Conservation (phyloP, 768 basidiomycete species). For the Mycena kentingensis region DNA sequence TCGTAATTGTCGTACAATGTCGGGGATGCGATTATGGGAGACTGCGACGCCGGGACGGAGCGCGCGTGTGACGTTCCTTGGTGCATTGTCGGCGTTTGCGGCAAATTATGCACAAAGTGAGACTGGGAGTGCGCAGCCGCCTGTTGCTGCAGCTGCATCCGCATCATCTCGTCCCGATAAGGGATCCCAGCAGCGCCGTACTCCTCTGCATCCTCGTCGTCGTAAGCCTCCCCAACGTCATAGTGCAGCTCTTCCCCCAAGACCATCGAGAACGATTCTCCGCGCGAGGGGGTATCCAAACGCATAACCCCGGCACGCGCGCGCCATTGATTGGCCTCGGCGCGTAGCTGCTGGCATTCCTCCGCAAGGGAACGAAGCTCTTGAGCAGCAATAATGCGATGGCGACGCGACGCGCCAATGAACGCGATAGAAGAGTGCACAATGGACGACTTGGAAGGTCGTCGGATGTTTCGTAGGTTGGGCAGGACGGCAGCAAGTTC, state of each 20-base stretch:
- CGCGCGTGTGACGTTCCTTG: too few relatives aligned
- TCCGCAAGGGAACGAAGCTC: constrained; percentile 60
- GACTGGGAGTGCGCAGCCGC: constrained; percentile 8
- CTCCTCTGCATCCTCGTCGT: constrained; percentile 22
- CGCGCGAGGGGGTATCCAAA: constrained; percentile 54
- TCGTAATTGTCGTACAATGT: constrained; percentile 23
- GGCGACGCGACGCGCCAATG: constrained; percentile 60
- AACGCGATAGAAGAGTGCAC: constrained; percentile 77
- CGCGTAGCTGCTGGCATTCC: constrained; percentile 67
- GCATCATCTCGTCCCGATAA: constrained; percentile 24
- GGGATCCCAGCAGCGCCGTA: constrained; percentile 19
- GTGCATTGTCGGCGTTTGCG: too few relatives aligned
- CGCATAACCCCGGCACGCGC: constrained; percentile 55
- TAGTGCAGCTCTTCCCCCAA: constrained; percentile 45
- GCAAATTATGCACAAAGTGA: constrained; percentile 21
- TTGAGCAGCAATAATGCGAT: constrained; percentile 62
- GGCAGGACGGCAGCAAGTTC: constrained; percentile 73
- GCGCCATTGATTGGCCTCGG: constrained; percentile 77
- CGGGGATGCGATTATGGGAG: constrained; percentile 22
- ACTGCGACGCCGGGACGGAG: constrained; percentile 6
- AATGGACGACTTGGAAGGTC: constrained; percentile 77
- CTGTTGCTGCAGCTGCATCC: constrained; percentile 22
- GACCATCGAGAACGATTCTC: constrained; percentile 53
- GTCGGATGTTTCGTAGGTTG: constrained; percentile 64
- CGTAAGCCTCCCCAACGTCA: constrained; percentile 19